A percentile compares a stretch with the other conserved stretches of the same genome.
These are phyloP conservation scores for Nicotiana otophora DNA, from an alignment of 257 asterid species.

Conservation along the genomic window DNA sequence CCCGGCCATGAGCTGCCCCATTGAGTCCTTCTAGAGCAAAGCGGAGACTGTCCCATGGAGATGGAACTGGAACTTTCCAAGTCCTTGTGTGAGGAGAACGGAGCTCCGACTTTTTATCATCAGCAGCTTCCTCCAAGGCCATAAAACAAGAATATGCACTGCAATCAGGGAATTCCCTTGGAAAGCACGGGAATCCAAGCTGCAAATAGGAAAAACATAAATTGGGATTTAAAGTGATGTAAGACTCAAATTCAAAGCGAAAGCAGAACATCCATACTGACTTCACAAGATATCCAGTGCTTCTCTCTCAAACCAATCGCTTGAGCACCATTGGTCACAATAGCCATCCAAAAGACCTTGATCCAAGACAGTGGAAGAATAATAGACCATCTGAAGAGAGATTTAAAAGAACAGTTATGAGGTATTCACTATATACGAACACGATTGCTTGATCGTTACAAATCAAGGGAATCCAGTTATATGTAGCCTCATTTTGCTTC, in stretches of 20 bases:
- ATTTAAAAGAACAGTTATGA: constrained; percentile 15
- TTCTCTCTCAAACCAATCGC: constrained; percentile 81
- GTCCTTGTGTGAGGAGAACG: constrained; percentile 49
- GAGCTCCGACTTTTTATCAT: constrained; percentile 31
- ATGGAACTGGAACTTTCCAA: constrained; percentile 44
- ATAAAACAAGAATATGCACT: constrained; percentile 46
- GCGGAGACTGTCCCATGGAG: constrained; percentile 67
- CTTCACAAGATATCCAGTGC: constrained; percentile 80
- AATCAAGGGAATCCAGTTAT: not conserved
- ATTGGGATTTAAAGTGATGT: not conserved
- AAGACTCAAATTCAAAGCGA: not conserved
- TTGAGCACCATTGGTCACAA: constrained; percentile 65
- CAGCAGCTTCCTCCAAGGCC: constrained; percentile 44
- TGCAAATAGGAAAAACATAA: constrained; percentile 26
- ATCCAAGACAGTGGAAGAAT: constrained; percentile 85
- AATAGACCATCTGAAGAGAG: constrained; percentile 64
- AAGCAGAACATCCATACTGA: constrained; percentile 22
- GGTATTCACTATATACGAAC: not conserved
- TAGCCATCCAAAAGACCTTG: constrained; percentile 63
- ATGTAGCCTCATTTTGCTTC: not conserved
- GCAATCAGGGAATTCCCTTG: constrained; percentile 79
- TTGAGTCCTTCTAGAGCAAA: constrained; percentile 19
- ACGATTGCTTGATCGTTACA: not conserved
- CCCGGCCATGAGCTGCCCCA: constrained; percentile 14
- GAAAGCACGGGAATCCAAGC: constrained; percentile 75